A percentile compares a stretch with the other conserved stretches of the same genome.
Conservation (phyloP, 441 rosid species). For the Populus hybrid region DNA sequence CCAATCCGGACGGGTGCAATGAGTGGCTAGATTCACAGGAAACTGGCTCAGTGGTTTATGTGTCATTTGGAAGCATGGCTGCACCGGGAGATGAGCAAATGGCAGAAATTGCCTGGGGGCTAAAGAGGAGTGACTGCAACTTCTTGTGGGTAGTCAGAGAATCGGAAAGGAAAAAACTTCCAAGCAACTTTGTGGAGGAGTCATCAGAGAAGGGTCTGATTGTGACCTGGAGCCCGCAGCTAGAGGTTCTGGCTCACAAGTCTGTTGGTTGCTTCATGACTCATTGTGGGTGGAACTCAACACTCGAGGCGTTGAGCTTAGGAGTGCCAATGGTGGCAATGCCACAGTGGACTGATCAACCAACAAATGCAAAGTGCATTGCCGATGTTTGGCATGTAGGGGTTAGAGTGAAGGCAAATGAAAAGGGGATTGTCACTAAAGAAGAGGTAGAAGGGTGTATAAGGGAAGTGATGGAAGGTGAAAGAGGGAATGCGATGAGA, state of each 20-base stretch:
- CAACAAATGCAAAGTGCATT: slow-evolving; percentile 43
- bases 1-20: slow-evolving; percentile 25
- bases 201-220: slow-evolving; percentile 38
- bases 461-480: slow-evolving; percentile 47
- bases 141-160: slow-evolving; percentile 59
- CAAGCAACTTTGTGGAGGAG: slow-evolving; percentile 34
- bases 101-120: slow-evolving; percentile 42
- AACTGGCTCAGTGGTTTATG: slow-evolving; percentile 38
- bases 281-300: slow-evolving; percentile 72
- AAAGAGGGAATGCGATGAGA: slow-evolving; percentile 33
- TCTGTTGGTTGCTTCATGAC: slow-evolving; percentile 54
- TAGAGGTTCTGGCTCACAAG: slow-evolving; percentile 44
- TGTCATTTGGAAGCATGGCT: slow-evolving; percentile 55
- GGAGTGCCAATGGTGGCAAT: slow-evolving; percentile 62
- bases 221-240: slow-evolving; percentile 46
- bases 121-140: slow-evolving; percentile 26
- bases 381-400: slow-evolving; percentile 55
- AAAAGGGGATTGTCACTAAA: slow-evolving; percentile 26
- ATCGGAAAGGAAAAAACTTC: slow-evolving; percentile 41
- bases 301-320: slow-evolving; percentile 44
- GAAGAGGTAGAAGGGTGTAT: slow-evolving; percentile 38
- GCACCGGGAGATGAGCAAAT: slow-evolving; percentile 37
- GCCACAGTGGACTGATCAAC: slow-evolving; percentile 56
- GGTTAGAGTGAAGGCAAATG: slow-evolving; percentile 28
- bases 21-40: slow-evolving; percentile 41